A percentile compares a stretch with the other conserved stretches of the same genome.
Conservation (phyloP, 495 filamentous ascomycete genomes). For the Podospora anserina region DNA sequence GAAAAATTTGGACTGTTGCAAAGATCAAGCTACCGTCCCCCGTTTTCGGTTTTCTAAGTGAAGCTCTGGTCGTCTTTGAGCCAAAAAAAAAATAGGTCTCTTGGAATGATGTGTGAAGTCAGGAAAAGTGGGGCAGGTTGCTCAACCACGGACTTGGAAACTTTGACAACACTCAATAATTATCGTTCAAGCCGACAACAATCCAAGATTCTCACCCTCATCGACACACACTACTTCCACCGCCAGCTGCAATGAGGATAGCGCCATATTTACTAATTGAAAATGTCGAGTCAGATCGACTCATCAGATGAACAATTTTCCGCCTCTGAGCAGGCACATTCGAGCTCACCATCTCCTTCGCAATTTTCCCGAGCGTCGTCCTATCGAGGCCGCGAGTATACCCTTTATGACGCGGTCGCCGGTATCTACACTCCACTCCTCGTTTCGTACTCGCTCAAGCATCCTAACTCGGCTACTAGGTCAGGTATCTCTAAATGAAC, state of each 20-base stretch:
- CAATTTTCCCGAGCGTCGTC: background rate
- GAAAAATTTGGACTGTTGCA: no score
- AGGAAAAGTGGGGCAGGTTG: background rate
- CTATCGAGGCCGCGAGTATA: slow-evolving; percentile 42
- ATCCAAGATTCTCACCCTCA: no score
- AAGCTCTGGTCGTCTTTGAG: no score
- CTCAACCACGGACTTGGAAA: background rate
- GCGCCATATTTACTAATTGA: no score
- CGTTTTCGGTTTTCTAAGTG: no score
- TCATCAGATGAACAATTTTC: background rate
- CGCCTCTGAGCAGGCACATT: background rate
- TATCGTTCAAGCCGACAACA: background rate
- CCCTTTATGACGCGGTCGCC: slow-evolving; percentile 77
- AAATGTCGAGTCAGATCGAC: background rate
- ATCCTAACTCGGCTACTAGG: slow-evolving; percentile 36
- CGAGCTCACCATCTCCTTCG: background rate
- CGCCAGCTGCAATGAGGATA: no score
- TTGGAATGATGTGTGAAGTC: background rate
- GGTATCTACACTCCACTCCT: slow-evolving; percentile 44
- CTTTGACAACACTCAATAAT: background rate
- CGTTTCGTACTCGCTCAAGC: background rate
- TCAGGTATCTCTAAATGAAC: slow-evolving; percentile 36
- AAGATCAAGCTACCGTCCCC: no score
- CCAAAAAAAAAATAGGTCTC: no score
- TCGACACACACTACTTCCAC: no score